A percentile compares a stretch with the other conserved stretches of the same genome.
Evolutionary conservation across 176 grass and related monocot genomes (phyloP).

Genomic region (Elaeis guineensis): DNA sequence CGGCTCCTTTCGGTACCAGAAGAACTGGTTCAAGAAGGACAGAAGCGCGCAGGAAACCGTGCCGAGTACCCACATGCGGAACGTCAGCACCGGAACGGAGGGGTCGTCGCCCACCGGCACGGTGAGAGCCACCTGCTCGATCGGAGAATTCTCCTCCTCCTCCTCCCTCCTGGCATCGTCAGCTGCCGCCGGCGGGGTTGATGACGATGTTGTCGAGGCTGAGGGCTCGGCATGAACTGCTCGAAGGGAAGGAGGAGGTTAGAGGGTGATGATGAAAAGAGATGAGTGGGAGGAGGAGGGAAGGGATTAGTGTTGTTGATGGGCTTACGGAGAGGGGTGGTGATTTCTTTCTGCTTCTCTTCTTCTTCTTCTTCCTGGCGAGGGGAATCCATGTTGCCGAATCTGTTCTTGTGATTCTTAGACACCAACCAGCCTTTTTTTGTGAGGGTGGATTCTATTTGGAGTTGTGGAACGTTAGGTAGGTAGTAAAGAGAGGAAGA

Average conservation of each 20-base stretch:
- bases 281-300: not conserved
- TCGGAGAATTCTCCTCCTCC: conserved; percentile 68
- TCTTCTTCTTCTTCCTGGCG: too few species aligned
- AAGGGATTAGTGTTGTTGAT: not conserved
- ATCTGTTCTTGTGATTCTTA: too few species aligned
- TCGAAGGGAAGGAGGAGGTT: too few species aligned
- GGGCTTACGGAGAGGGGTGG: conserved; percentile 39
- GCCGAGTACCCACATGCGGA: conserved; percentile 94
- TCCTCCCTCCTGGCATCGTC: not conserved
- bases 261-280: not conserved
- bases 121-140: conserved; percentile 94
- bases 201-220: not conserved
- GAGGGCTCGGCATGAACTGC: too few species aligned
- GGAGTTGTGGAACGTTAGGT: too few species aligned
- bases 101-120: conserved; percentile 70
- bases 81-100: conserved; percentile 54
- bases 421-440: too few species aligned
- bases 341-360: conserved; percentile 18
- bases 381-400: too few species aligned
- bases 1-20: conserved; percentile 96
- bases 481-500: too few species aligned
- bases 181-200: not conserved
- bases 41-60: conserved; percentile 63
- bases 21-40: conserved; percentile 92
- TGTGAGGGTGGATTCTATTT: too few species aligned